Evolutionary conservation across 2,329 filamentous ascomycete species (phyloP).

Genomic region (Xylaria sp.): DNA sequence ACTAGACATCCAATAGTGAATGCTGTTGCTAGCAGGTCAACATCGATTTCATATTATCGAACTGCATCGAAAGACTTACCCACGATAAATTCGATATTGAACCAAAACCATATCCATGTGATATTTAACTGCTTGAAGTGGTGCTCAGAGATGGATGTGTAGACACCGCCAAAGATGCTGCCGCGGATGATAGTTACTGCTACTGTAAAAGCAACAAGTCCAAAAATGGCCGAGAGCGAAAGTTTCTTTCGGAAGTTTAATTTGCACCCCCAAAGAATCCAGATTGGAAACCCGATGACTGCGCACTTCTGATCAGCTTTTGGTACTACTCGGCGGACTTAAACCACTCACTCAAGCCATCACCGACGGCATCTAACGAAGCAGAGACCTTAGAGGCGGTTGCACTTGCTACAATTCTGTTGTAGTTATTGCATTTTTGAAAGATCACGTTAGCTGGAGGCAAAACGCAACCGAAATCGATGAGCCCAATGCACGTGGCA

Average conservation of each 20-base stretch:
- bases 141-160: neutral
- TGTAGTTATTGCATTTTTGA: neutral
- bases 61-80: neutral
- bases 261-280: slow-evolving; percentile 26
- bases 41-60: too few species aligned
- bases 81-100: neutral
- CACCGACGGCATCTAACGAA: neutral
- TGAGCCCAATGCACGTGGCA: neutral
- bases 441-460: neutral
- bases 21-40: too few species aligned
- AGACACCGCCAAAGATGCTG: slow-evolving; percentile 19
- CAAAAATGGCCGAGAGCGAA: slow-evolving; percentile 26
- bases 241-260: slow-evolving; percentile 29
- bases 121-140: neutral
- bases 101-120: slow-evolving; percentile 1
- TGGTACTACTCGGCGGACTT: neutral
- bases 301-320: too few species aligned
- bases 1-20: too few species aligned
- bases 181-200: slow-evolving; percentile 30
- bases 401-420: neutral
- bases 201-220: slow-evolving; percentile 31
- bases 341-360: neutral
- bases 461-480: neutral
- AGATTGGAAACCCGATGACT: slow-evolving; percentile 36
- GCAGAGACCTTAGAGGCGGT: neutral